Base-by-base conservation (phyloP, 108 stramenopile genomes). In the Nitzschia palea region DNA sequence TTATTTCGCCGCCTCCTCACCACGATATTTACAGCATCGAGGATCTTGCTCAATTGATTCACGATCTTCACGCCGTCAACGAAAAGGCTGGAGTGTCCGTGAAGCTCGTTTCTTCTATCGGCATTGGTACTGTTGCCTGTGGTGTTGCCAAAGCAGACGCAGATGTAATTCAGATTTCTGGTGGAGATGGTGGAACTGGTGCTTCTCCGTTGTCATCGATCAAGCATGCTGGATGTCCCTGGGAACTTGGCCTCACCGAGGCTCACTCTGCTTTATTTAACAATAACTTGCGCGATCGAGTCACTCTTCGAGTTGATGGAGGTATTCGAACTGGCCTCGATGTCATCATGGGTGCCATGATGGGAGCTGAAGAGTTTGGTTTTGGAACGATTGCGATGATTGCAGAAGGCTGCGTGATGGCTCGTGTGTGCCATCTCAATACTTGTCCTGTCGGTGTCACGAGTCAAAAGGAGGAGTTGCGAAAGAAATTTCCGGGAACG, bases 21-120 rank as follows among this genome's bases (percentile, higher is more conserved):
- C 97, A 97, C 76, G 95, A 97, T 73, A 97, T 97, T 55, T 96
- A 97, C 91, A 87, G 87, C 75, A 97, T 95, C 61, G 92, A 90
- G 82, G 97, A 97, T 87, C 93, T 97, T 62, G 94, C 95, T 51
- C 97, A 97, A 67, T 82, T 97, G 56, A 96, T 97, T 58, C 93
- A 96, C 61, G 97, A 97, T 69, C 79, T 97, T 44, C 95, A 97
- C 58, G 94, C 93, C 34, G 80, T 91, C 27, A 96, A 97, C 69
- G 94, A 95, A 48, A 77, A 80, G 33, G 97, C 92, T 20, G 95
- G 94, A 15, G 97, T 99, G 32, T 91, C 87, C 36, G 98, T 99
- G 3, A 98, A 99, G 86, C 94, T 99, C 30, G 97, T 99, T 17
- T 95, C 96, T 27, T 94, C 91, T 44, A 93, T 96, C 57, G 98